Percentiles rank a stretch among this genome's conserved stretches.
Evolutionary conservation across 2,329 filamentous ascomycete genomes (phyloP).

Genomic region (Chrysoporthe cubensis): DNA sequence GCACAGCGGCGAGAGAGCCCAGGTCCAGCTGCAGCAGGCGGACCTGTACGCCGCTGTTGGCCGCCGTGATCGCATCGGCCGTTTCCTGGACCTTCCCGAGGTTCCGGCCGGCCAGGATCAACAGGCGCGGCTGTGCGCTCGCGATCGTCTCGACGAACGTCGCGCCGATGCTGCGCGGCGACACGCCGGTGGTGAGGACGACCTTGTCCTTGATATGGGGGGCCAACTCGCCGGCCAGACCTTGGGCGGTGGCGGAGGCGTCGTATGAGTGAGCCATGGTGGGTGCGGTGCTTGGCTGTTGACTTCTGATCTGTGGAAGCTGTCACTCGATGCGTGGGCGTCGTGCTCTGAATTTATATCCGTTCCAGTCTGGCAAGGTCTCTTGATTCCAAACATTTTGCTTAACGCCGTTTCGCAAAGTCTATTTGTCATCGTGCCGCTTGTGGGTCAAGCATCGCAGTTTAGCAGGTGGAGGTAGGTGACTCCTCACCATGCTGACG

Average conservation of each 20-base stretch:
- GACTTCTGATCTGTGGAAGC: not conserved
- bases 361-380: not conserved
- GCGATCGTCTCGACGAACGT: conserved; percentile 29
- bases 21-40: conserved; percentile 44
- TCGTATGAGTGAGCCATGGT: conserved; percentile 1
- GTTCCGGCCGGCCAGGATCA: conserved; percentile 31
- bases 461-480: not conserved
- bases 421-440: not conserved
- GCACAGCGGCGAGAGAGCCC: conserved; percentile 40
- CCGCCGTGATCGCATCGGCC: conserved; percentile 37
- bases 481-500: not conserved
- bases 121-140: conserved; percentile 20
- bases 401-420: not conserved
- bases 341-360: not conserved
- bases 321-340: not conserved
- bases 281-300: not conserved
- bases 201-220: conserved; percentile 20
- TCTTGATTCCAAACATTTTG: not conserved
- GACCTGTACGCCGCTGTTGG: conserved; percentile 37
- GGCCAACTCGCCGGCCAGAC: not conserved
- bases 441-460: not conserved
- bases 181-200: conserved; percentile 32
- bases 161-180: conserved; percentile 28
- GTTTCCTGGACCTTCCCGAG: conserved; percentile 38
- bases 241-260: not conserved